These are phyloP conservation scores for Ambrosiella cleistominuta DNA, from an alignment of 2,329 filamentous ascomycete species.

Conservation along the genomic window DNA sequence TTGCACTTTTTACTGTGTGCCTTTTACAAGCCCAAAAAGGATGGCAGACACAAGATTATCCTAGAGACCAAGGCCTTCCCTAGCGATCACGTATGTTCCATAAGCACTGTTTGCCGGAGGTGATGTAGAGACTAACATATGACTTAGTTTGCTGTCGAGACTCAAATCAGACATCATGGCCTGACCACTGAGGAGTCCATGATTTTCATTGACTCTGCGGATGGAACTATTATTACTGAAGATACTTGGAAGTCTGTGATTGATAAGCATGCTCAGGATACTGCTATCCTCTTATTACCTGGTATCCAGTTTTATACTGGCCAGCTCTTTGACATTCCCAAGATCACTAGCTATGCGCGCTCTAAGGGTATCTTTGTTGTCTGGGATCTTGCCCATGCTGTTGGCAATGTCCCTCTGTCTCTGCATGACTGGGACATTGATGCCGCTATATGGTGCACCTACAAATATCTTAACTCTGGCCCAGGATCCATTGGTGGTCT, in stretches of 20 bases:
- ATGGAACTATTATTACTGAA: slow-evolving; percentile 43
- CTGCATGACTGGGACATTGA: slow-evolving; percentile 84
- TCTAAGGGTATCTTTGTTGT: slow-evolving; percentile 54
- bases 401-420: slow-evolving; percentile 61
- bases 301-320: slow-evolving; percentile 88
- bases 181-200: slow-evolving; percentile 47
- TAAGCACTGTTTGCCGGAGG: not conserved
- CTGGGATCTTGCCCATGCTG: slow-evolving; percentile 80
- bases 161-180: slow-evolving; percentile 53
- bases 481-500: slow-evolving; percentile 65
- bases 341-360: slow-evolving; percentile 63
- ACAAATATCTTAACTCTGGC: slow-evolving; percentile 84
- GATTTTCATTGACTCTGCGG: slow-evolving; percentile 47
- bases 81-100: slow-evolving; percentile 48
- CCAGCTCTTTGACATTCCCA: slow-evolving; percentile 67
- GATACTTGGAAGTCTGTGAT: slow-evolving; percentile 56
- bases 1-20: slow-evolving; percentile 64
- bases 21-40: slow-evolving; percentile 52
- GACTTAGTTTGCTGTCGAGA: slow-evolving; percentile 54
- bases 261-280: slow-evolving; percentile 52
- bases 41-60: slow-evolving; percentile 49
- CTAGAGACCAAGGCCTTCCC: slow-evolving; percentile 74
- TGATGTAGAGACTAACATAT: not conserved
- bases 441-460: slow-evolving; percentile 84
- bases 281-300: slow-evolving; percentile 63